Percentiles rank a stretch among this genome's conserved stretches.
Conservation (phyloP, 768 basidiomycete genomes). For the Termitomyces sp. region DNA sequence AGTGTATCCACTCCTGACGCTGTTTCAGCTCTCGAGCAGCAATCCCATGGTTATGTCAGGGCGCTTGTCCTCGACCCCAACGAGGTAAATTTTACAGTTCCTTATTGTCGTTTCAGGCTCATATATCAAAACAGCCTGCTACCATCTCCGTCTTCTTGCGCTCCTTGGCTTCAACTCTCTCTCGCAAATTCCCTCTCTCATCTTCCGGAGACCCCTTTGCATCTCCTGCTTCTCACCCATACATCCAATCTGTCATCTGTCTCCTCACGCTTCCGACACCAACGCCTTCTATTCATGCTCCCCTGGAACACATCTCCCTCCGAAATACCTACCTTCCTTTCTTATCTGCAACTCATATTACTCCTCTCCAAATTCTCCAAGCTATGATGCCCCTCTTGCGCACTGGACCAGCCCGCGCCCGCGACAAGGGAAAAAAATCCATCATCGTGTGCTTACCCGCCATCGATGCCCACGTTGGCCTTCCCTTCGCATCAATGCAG, state of each 20-base stretch:
- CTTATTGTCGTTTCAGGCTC: background rate
- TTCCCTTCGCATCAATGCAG: slow-evolving; percentile 65
- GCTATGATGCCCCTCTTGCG: slow-evolving; percentile 75
- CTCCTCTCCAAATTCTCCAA: slow-evolving; percentile 75
- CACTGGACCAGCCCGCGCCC: slow-evolving; percentile 52
- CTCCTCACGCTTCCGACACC: slow-evolving; percentile 56
- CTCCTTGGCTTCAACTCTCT: slow-evolving; percentile 74
- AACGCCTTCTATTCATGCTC: slow-evolving; percentile 43
- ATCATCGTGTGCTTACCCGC: slow-evolving; percentile 77
- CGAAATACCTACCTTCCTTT: slow-evolving; percentile 64
- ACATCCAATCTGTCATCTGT: slow-evolving; percentile 77
- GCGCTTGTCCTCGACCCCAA: slow-evolving; percentile 78
- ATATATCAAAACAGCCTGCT: slow-evolving; percentile 46
- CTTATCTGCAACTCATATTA: slow-evolving; percentile 70
- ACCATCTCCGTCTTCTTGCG: slow-evolving; percentile 76
- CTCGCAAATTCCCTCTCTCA: slow-evolving; percentile 78
- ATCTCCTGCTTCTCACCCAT: slow-evolving; percentile 59
- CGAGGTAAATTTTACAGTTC: slow-evolving; percentile 46
- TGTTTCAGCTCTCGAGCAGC: slow-evolving; percentile 59
- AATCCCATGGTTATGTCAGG: slow-evolving; percentile 71
- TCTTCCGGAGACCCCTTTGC: slow-evolving; percentile 79
- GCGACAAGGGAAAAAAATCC: slow-evolving; percentile 51
- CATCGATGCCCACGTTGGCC: slow-evolving; percentile 65
- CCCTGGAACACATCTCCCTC: slow-evolving; percentile 69
- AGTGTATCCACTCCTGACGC: slow-evolving; percentile 71